Evolutionary conservation across 257 asterid species (phyloP), one percentile per base, ranked within the genome.

Genomic region (Plantago major): DNA sequence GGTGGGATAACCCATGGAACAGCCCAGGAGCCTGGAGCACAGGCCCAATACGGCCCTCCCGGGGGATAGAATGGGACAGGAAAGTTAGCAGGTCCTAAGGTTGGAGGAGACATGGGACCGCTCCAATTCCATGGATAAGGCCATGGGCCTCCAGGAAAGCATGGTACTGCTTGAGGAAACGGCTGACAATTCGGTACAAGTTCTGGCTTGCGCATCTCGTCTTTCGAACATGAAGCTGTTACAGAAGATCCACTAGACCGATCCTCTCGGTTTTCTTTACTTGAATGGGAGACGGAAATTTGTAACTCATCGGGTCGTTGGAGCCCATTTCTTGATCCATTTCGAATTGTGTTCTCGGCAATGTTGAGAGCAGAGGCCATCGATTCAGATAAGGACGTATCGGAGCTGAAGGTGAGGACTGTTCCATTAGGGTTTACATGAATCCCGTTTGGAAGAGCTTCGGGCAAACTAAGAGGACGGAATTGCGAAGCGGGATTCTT

Each of bases 121-220:
- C 72, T 75, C 87, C 84, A 82, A 52, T 73, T 76, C 94, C 88
- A 90, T 10, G 78, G 82, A 62, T 73, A 90, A 48, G 94, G 83
- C 96, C 91, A 90, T 9, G 93, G 89, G 58, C 78, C 83, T 40
- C 84, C 93, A 0, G 88, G 74, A 65, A 79, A 83, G 79, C 73
- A 78, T 3, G 88, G 82, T 11, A 76, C 59, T 69, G 74, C 84
- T 28, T 75, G 82, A 59, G 88, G 82, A 58, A 73, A 71, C 40
- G 75, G 69, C 3, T 69, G 79, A 57, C 79, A 68, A 44, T 73
- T 74, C 8, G 79, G 74, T 42, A 71, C 67, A 45, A 47, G 54
- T 56, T 78, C 76, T 0, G 90, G 73, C 55, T 72, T 79, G 50
- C 72, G 67, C 7, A 59, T 72, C 56, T 74, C 87, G 12, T 80